Conservation (phyloP, 2,329 filamentous ascomycete genomes). For the Chalara sp. region DNA sequence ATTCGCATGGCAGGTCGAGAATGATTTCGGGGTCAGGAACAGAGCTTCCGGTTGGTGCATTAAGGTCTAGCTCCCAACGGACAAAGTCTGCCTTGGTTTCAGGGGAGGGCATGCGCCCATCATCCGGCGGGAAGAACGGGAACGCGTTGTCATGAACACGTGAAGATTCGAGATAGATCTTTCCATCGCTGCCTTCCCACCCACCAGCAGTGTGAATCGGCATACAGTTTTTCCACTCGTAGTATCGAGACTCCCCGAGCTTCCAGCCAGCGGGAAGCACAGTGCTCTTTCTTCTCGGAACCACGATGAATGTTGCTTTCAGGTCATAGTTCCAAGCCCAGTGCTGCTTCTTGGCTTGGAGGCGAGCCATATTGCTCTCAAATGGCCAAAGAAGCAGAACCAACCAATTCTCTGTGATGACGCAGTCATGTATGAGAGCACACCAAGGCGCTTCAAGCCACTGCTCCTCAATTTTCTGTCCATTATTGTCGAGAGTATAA, state of each 20-base stretch:
- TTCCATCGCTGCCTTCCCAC: slow-evolving; percentile 32
- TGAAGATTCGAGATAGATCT: slow-evolving; percentile 32
- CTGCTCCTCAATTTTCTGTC: slow-evolving; percentile 35
- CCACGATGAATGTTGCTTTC: slow-evolving; percentile 46
- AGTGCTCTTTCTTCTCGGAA: slow-evolving; percentile 40
- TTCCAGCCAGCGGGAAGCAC: slow-evolving; percentile 25
- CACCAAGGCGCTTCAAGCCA: slow-evolving; percentile 42
- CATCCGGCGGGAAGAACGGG: slow-evolving; percentile 32
- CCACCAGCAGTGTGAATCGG: slow-evolving; percentile 34
- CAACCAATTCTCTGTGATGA: slow-evolving; percentile 36
- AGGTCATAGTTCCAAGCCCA: slow-evolving; percentile 45
- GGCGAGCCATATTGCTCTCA: slow-evolving; percentile 34
- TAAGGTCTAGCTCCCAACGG: slow-evolving; percentile 34
- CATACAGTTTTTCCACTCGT: slow-evolving; percentile 25
- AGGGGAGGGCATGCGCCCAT: slow-evolving; percentile 20
- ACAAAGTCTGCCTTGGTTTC: slow-evolving; percentile 35
- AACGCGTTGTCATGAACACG: slow-evolving; percentile 33
- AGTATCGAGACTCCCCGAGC: slow-evolving; percentile 17
- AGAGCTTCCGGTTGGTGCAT: slow-evolving; percentile 16
- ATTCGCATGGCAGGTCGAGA: slow-evolving; percentile 34
- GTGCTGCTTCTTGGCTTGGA: slow-evolving; percentile 39
- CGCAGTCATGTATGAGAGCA: slow-evolving; percentile 45
- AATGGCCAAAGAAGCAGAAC: slow-evolving; percentile 19
- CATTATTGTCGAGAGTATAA: slow-evolving; percentile 36
- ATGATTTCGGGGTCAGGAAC: slow-evolving; percentile 25